Conservation (phyloP, 108 stramenopile genomes). For the Skeletonema grethae region DNA sequence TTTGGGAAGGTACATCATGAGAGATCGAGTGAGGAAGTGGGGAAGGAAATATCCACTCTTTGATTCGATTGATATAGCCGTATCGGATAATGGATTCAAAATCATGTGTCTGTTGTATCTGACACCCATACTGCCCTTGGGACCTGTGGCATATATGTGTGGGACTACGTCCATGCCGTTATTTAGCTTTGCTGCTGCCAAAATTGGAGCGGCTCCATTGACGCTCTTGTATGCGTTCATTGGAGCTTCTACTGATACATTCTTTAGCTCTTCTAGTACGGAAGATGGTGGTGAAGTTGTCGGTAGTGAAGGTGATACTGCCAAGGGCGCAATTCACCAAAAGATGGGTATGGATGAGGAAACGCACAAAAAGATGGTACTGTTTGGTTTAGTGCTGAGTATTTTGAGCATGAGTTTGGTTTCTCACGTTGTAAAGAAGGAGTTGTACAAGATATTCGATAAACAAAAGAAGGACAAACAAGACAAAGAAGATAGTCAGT, state of each 20-base stretch:
- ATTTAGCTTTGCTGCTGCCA: conserved; percentile 66
- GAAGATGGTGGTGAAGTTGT: not conserved
- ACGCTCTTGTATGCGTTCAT: conserved; percentile 80
- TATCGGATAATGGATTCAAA: conserved; percentile 72
- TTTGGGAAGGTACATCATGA: conserved; percentile 77
- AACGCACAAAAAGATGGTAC: conserved; percentile 64
- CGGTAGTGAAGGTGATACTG: conserved; percentile 8
- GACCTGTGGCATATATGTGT: conserved; percentile 81
- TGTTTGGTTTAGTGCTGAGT: conserved; percentile 67
- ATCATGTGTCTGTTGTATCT: conserved; percentile 87
- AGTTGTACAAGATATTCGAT: conserved; percentile 78
- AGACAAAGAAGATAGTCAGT: conserved; percentile 21
- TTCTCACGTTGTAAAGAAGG: conserved; percentile 66
- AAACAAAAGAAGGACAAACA: conserved; percentile 74
- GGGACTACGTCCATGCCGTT: conserved; percentile 82
- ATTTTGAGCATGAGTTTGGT: conserved; percentile 74
- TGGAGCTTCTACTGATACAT: conserved; percentile 73
- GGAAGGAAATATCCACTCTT: conserved; percentile 84
- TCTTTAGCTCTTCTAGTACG: conserved; percentile 31
- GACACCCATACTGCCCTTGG: conserved; percentile 77
- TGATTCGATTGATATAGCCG: conserved; percentile 84
- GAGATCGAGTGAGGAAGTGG: conserved; percentile 77
- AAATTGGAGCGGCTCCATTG: conserved; percentile 75
- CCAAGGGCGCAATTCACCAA: conserved; percentile 10
- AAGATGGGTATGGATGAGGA: conserved; percentile 60